Percentiles rank a stretch among this genome's conserved stretches.
Evolutionary conservation across 139 green algal genomes (phyloP).

Genomic region (Picochlorum sp.): DNA sequence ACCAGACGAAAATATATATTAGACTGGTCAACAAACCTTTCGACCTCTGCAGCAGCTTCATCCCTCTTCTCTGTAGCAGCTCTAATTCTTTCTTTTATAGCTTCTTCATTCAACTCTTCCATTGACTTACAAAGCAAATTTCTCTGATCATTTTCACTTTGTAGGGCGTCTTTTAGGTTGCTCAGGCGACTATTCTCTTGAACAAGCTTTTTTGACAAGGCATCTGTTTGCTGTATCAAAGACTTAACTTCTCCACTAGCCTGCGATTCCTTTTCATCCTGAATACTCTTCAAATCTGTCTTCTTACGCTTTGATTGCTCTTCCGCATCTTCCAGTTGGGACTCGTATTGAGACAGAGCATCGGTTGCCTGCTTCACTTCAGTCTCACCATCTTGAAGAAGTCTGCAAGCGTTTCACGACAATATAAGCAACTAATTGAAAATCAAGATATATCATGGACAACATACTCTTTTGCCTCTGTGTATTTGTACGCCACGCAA

Average conservation of each 20-base stretch:
- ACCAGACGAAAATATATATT: neutral
- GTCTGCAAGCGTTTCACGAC: neutral
- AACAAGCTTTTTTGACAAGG: slow-evolving; percentile 60
- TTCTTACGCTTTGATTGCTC: slow-evolving; percentile 24
- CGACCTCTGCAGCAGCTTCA: slow-evolving; percentile 11
- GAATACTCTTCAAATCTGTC: slow-evolving; percentile 33
- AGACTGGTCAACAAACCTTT: slow-evolving; percentile 9
- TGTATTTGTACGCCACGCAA: slow-evolving; percentile 77
- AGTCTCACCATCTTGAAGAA: slow-evolving; percentile 23
- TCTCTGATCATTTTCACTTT: slow-evolving; percentile 36
- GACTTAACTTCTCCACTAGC: slow-evolving; percentile 43
- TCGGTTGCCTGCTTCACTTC: slow-evolving; percentile 8
- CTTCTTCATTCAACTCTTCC: no score
- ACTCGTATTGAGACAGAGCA: slow-evolving; percentile 20
- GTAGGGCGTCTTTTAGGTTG: slow-evolving; percentile 51
- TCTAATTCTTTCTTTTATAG: neutral
- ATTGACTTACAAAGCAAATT: slow-evolving; percentile 1
- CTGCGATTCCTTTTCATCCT: slow-evolving; percentile 52
- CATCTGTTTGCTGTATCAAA: slow-evolving; percentile 39
- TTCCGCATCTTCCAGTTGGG: slow-evolving; percentile 8
- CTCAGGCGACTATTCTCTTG: slow-evolving; percentile 50
- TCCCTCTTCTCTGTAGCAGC: slow-evolving; percentile 23
- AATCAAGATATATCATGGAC: no score
- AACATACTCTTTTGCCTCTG: slow-evolving; percentile 27
- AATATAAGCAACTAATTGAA: no score